Conservation (phyloP, 2,329 filamentous ascomycete species). For the Aspergillus aculeatinus region DNA sequence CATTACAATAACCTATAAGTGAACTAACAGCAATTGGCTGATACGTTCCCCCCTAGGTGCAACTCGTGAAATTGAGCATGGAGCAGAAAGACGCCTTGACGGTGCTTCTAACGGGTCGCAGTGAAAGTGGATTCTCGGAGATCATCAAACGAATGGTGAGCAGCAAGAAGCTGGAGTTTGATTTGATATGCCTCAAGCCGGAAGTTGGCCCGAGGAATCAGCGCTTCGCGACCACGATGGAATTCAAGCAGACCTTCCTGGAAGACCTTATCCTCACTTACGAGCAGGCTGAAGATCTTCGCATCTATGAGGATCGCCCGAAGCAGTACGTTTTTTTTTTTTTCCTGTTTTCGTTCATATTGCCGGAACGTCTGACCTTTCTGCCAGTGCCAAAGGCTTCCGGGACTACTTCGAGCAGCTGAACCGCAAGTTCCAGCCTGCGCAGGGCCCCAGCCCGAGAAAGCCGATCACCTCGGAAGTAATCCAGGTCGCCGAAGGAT, state of each 20-base stretch:
- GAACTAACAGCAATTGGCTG: constrained; percentile 18
- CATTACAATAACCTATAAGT: not conserved
- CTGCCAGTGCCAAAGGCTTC: constrained; percentile 68
- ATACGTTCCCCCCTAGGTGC: constrained; percentile 43
- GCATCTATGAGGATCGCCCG: constrained; percentile 63
- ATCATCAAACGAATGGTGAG: constrained; percentile 77
- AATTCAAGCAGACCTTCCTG: constrained; percentile 87
- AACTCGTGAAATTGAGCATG: constrained; percentile 77
- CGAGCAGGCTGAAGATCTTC: constrained; percentile 74
- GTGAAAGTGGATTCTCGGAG: constrained; percentile 72
- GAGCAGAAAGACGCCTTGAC: constrained; percentile 80
- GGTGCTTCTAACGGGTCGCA: constrained; percentile 83
- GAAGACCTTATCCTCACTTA: constrained; percentile 83
- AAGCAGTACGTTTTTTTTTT: constrained; percentile 52
- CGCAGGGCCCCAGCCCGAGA: constrained; percentile 48
- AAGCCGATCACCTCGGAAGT: constrained; percentile 74
- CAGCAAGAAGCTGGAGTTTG: constrained; percentile 78
- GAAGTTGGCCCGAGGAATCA: constrained; percentile 76
- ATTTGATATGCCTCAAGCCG: constrained; percentile 86
- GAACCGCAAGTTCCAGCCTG: constrained; percentile 60
- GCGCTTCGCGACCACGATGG: constrained; percentile 77
- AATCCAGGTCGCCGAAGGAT: constrained; percentile 77
- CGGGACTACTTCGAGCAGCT: constrained; percentile 78
- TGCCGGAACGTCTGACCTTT: constrained; percentile 13
- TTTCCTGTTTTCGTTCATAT: not conserved